phyloP scores from a whole-genome alignment of 2,329 filamentous ascomycete genomes.

The Mycogone perniciosa region DNA sequence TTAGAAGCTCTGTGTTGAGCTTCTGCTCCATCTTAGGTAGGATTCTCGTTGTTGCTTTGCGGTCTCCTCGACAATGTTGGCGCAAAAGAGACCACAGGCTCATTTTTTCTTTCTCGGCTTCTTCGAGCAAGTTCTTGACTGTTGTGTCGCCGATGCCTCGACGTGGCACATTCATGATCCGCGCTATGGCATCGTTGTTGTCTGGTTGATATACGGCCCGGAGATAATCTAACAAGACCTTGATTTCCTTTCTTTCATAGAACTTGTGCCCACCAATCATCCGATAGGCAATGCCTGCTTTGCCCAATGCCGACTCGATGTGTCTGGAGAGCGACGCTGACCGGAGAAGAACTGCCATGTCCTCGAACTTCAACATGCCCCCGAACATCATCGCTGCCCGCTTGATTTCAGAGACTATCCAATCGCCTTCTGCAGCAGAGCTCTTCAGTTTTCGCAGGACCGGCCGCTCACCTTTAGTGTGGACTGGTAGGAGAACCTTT shows the following conservation, averaged over 20 bases:
- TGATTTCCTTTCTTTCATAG: conserved; percentile 86
- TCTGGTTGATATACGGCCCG: conserved; percentile 76
- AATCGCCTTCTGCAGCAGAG: conserved; percentile 69
- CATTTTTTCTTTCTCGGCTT: conserved; percentile 63
- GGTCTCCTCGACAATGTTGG: conserved; percentile 46
- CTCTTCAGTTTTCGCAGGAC: conserved; percentile 70
- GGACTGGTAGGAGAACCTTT: conserved; percentile 74
- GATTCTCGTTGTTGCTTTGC: conserved; percentile 43
- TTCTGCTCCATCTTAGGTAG: conserved; percentile 46
- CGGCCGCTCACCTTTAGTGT: conserved; percentile 70
- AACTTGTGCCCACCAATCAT: conserved; percentile 91
- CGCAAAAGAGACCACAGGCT: conserved; percentile 70
- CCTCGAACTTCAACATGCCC: conserved; percentile 62
- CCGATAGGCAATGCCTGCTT: conserved; percentile 75
- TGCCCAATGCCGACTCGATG: conserved; percentile 78
- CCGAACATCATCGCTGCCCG: conserved; percentile 66
- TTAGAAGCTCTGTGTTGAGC: conserved; percentile 44
- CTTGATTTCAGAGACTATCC: conserved; percentile 81
- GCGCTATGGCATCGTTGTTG: conserved; percentile 78
- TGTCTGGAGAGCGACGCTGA: conserved; percentile 76
- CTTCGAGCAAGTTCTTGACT: conserved; percentile 64
- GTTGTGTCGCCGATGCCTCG: conserved; percentile 77
- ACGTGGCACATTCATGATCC: conserved; percentile 78
- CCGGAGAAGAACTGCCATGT: conserved; percentile 82
- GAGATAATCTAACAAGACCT: conserved; percentile 80